Evolutionary conservation across 2,329 filamentous ascomycete genomes (phyloP).

Genomic region (Chaetomium sp.): DNA sequence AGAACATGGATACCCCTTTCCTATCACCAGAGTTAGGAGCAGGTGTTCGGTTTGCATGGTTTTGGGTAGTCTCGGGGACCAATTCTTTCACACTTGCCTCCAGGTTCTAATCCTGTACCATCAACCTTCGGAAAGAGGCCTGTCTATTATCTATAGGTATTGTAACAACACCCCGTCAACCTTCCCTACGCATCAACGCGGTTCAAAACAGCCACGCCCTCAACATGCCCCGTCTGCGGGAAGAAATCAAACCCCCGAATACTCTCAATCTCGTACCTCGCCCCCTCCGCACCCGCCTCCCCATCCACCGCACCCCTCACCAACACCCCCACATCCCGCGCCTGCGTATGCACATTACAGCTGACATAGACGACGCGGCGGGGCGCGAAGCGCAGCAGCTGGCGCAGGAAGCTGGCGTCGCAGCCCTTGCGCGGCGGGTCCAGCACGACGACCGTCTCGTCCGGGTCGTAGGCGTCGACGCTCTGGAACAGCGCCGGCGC

Average conservation of each 20-base stretch:
- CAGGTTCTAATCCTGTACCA: background rate
- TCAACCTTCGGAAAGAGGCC: background rate
- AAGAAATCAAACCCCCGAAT: slow-evolving; percentile 96
- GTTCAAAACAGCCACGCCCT: slow-evolving; percentile 67
- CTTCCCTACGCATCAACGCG: slow-evolving; percentile 48
- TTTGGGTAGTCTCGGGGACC: background rate
- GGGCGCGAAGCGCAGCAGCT: slow-evolving; percentile 78
- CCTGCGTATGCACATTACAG: slow-evolving; percentile 98
- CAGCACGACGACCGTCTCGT: slow-evolving; percentile 89
- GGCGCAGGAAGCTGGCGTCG: slow-evolving; percentile 78
- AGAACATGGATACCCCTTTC: slow-evolving; percentile 35
- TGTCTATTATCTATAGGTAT: background rate
- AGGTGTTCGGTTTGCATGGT: slow-evolving; percentile 12
- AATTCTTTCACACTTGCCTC: background rate
- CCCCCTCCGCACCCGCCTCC: slow-evolving; percentile 45
- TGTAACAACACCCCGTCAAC: background rate
- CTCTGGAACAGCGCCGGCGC: slow-evolving; percentile 79
- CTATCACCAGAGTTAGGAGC: slow-evolving; percentile 6
- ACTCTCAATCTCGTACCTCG: slow-evolving; percentile 83
- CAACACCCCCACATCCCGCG: slow-evolving; percentile 84
- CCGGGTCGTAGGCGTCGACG: slow-evolving; percentile 66
- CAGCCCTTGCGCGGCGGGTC: slow-evolving; percentile 97
- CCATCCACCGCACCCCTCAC: slow-evolving; percentile 65
- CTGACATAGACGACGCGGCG: slow-evolving; percentile 87
- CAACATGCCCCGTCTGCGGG: slow-evolving; percentile 77